Evolutionary conservation across 768 basidiomycete species (phyloP).

Genomic region (Glaciozyma antarctica): DNA sequence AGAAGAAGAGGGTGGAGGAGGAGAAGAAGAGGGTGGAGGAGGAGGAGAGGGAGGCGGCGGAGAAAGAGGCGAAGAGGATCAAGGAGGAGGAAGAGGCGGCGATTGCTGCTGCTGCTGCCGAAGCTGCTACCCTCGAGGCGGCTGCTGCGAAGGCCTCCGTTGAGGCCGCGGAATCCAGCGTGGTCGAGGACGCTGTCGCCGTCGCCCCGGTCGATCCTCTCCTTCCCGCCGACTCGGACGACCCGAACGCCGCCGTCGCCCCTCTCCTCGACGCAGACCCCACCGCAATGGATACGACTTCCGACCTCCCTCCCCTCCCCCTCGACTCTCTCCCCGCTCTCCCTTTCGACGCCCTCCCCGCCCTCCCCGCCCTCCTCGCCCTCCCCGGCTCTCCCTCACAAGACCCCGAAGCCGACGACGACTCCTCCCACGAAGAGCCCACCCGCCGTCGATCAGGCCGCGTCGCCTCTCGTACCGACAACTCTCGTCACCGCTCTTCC

Average conservation of each 20-base stretch:
- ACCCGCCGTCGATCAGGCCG: conserved; percentile 1
- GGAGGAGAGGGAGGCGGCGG: conserved; percentile 1
- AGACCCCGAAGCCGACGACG: neutral
- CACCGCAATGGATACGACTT: neutral
- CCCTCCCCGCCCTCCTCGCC: neutral
- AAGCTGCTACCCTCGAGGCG: neutral
- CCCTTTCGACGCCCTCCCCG: neutral
- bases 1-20: neutral
- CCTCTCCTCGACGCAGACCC: neutral
- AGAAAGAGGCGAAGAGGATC: neutral
- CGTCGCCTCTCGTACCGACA: neutral
- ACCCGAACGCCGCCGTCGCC: no score
- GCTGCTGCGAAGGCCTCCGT: neutral
- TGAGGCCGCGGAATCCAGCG: no score
- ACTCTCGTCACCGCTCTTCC: neutral
- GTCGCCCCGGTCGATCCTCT: neutral
- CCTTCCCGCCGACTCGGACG: neutral
- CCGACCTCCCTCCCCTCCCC: neutral
- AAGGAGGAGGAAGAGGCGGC: neutral
- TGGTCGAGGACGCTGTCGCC: neutral
- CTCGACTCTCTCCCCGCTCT: neutral
- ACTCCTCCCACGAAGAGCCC: neutral
- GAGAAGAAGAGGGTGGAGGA: conserved; percentile 3
- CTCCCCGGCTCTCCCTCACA: neutral
- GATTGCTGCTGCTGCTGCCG: neutral